These are phyloP conservation scores for Allium fistulosum DNA, from an alignment of 106 monocot genomes.

Conservation along the genomic window DNA sequence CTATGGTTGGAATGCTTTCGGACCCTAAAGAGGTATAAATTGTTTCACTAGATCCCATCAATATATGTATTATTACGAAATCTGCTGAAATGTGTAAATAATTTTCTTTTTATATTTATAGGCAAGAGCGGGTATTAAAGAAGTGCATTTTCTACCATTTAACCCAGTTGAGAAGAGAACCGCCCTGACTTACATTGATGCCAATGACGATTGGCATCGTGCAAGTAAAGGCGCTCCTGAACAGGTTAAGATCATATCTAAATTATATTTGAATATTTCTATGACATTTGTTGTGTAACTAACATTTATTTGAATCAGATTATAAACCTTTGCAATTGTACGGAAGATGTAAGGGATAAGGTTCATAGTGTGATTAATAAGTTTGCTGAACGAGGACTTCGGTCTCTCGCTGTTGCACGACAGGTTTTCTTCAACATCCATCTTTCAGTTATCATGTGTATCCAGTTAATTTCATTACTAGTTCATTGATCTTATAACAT, in stretches of 20 bases:
- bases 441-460: not conserved
- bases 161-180: slow-evolving; percentile 79
- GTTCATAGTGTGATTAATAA: slow-evolving; percentile 61
- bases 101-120: slow-evolving; percentile 4
- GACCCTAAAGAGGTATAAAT: slow-evolving; percentile 66
- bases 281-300: not conserved
- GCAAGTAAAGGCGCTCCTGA: slow-evolving; percentile 78
- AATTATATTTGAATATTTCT: not conserved
- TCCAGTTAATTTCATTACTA: too few relatives aligned
- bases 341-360: slow-evolving; percentile 51
- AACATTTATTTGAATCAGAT: slow-evolving; percentile 24
- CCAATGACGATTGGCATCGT: slow-evolving; percentile 56
- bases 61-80: not conserved
- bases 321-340: slow-evolving; percentile 47
- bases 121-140: slow-evolving; percentile 74
- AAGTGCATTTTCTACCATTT: slow-evolving; percentile 70
- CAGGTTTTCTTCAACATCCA: slow-evolving; percentile 21
- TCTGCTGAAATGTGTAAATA: not conserved
- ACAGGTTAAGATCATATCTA: slow-evolving; percentile 25
- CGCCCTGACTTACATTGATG: slow-evolving; percentile 65
- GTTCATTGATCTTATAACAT: not conserved
- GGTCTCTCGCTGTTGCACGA: slow-evolving; percentile 50
- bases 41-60: not conserved
- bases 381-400: slow-evolving; percentile 66
- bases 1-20: slow-evolving; percentile 84